Conservation (phyloP, 495 filamentous ascomycete genomes). For the Xylaria bambusicola region DNA sequence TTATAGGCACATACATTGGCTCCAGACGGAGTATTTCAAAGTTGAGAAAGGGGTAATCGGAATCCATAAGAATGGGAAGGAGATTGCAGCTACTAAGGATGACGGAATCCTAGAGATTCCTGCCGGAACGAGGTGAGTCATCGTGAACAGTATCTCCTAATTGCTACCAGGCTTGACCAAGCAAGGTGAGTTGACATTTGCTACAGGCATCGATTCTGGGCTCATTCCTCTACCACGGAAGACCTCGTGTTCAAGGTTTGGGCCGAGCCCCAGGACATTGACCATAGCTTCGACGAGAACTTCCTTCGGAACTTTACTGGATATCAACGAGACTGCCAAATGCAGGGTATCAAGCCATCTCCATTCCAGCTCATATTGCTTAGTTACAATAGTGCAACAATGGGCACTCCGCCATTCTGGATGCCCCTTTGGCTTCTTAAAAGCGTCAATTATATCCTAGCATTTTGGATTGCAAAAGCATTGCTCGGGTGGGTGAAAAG, state of each 20-base stretch:
- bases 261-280: conserved; percentile 9
- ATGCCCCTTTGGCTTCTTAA: too few relatives aligned
- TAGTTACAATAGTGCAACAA: too few relatives aligned
- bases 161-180: too few relatives aligned
- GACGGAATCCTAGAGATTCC: conserved; percentile 12
- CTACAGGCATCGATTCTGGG: conserved; percentile 19
- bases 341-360: too few relatives aligned
- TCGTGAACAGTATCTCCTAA: too few relatives aligned
- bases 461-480: too few relatives aligned
- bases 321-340: conserved; percentile 13
- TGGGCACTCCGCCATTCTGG: too few relatives aligned
- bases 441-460: too few relatives aligned
- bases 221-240: conserved; percentile 3
- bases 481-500: too few relatives aligned
- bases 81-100: conserved; percentile 13
- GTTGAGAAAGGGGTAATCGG: conserved; percentile 24
- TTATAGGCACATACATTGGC: conserved; percentile 24
- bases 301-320: conserved; percentile 17
- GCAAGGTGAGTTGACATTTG: too few relatives aligned
- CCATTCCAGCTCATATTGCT: too few relatives aligned
- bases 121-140: conserved; percentile 16
- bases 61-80: conserved; percentile 8
- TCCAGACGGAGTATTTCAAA: conserved; percentile 28
- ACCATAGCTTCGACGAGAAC: conserved; percentile 16
- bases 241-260: conserved; percentile 18